These are phyloP conservation scores for Colletotrichum sp. DNA, from an alignment of 2,329 filamentous ascomycete genomes.

Conservation along the genomic window DNA sequence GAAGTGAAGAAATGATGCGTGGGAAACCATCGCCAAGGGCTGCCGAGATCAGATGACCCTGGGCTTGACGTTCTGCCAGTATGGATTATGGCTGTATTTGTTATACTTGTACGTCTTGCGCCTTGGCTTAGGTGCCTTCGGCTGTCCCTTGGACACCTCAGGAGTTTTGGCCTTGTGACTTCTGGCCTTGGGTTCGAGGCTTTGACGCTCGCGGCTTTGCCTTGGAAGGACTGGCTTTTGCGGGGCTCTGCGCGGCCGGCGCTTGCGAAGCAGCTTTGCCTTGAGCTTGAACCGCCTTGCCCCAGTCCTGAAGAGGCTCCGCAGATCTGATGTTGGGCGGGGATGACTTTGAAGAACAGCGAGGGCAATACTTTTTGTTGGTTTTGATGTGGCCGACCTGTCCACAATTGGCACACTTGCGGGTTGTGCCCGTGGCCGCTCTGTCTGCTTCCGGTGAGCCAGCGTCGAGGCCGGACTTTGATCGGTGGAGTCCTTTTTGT, in stretches of 20 bases:
- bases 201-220: slow-evolving; percentile 21
- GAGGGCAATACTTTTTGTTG: slow-evolving; percentile 84
- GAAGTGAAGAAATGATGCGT: slow-evolving; percentile 28
- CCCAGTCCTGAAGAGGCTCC: slow-evolving; percentile 17
- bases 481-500: slow-evolving; percentile 70
- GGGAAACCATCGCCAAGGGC: slow-evolving; percentile 20
- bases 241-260: slow-evolving; percentile 6
- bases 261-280: slow-evolving; percentile 4
- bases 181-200: slow-evolving; percentile 23
- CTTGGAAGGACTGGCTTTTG: slow-evolving; percentile 17
- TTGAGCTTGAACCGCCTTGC: slow-evolving; percentile 11
- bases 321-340: slow-evolving; percentile 2
- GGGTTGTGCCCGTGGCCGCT: slow-evolving; percentile 68
- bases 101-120: slow-evolving; percentile 21
- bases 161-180: not conserved
- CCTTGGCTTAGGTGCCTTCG: not conserved
- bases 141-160: slow-evolving; percentile 8
- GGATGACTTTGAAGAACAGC: slow-evolving; percentile 29
- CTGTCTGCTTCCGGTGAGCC: slow-evolving; percentile 60
- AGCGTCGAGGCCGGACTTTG: slow-evolving; percentile 38
- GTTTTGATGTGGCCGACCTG: slow-evolving; percentile 98
- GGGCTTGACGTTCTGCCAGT: slow-evolving; percentile 1
- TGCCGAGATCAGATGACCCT: not conserved
- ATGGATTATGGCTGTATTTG: slow-evolving; percentile 16
- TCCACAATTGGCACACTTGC: slow-evolving; percentile 98